Base-by-base conservation (phyloP, 2,329 filamentous ascomycete species). In the Cercospora nicotianae region DNA sequence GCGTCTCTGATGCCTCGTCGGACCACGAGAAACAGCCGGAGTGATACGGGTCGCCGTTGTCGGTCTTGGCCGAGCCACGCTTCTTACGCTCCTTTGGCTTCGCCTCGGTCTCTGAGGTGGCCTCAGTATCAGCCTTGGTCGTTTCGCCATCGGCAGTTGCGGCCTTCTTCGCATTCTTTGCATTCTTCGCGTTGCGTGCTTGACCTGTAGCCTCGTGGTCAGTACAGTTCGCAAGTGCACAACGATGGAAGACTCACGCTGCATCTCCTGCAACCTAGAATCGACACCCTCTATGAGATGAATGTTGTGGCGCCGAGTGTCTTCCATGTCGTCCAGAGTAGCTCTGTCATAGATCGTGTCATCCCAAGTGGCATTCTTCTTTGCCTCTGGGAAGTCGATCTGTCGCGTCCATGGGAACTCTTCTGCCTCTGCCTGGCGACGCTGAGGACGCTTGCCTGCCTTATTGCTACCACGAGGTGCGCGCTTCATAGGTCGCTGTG, bases 391-490 rank as follows among this genome's bases (percentile, higher is more conserved):
- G 64, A 77, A 78, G 66, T 78, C 70, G 10, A 77, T 60, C 20
- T 71, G 42, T 28, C 76, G 70, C 7, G 76, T 74, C 77, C 77
- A 79, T 1, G 77, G 77, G 63, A 76, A 77, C 33, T 75, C 72
- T 26, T 72, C 68, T 13, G 68, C 68, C 51, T 73, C 69, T 30
- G 71, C 70, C 61, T 70, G 74, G 26, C 72, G 72, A 28, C 76
- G 75, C 10, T 66, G 71, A 30, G 66, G 65, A 57, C 72, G 74
- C 53, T 67, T 69, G 33, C 66, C 58, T 36, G 68, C 59, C 57
- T 71, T 73, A 23, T 42, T 60, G 20, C n/a, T 42, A 36, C 13
- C 51, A 10, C 48, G 48, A 20, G 62, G 13, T 9, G 42, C 45
- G n/a, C 48, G 51, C 62, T 64, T 64, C 20, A 55, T 31, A 13